Percentiles rank a stretch among this genome's conserved stretches.
phyloP scores from a whole-genome alignment of 345 rosid genomes.

The Populus simonii region DNA sequence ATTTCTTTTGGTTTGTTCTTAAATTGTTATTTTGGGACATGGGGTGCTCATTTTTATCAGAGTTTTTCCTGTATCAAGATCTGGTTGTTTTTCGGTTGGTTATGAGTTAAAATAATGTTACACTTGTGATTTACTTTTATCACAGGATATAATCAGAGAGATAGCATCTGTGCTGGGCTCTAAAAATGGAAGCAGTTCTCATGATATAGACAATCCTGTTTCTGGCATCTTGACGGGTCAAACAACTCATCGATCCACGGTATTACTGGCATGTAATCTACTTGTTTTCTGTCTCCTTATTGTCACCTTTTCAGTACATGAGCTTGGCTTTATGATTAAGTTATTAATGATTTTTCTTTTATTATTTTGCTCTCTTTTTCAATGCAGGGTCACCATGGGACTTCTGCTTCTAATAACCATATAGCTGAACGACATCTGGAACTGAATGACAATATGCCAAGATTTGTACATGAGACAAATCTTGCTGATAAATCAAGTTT shows the following conservation, averaged over 20 bases:
- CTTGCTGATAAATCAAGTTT: conserved; percentile 15
- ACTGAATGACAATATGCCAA: conserved; percentile 24
- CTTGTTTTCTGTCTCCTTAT: conserved; percentile 16
- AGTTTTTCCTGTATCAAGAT: background rate
- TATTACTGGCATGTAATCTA: conserved; percentile 39
- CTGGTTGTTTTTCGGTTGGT: background rate
- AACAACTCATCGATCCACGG: conserved; percentile 43
- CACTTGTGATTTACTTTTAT: conserved; percentile 5
- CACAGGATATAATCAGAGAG: conserved; percentile 74
- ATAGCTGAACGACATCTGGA: conserved; percentile 25
- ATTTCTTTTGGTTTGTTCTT: background rate
- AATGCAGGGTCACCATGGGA: conserved; percentile 35
- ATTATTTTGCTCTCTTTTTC: background rate
- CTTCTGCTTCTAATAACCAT: conserved; percentile 28
- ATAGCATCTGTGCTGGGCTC: conserved; percentile 36
- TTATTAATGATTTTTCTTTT: background rate
- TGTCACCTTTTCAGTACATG: conserved; percentile 6
- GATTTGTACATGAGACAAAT: conserved; percentile 22
- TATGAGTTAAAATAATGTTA: background rate
- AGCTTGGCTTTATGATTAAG: background rate
- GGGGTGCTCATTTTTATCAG: background rate
- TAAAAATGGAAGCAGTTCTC: conserved; percentile 36
- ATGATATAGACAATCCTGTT: conserved; percentile 28
- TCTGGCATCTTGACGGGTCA: conserved; percentile 31
- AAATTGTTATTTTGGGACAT: background rate